Evolutionary conservation across 192 early-diverging fungal species (phyloP), one percentile per base, ranked within the genome.

Genomic region (Podila epicladia): DNA sequence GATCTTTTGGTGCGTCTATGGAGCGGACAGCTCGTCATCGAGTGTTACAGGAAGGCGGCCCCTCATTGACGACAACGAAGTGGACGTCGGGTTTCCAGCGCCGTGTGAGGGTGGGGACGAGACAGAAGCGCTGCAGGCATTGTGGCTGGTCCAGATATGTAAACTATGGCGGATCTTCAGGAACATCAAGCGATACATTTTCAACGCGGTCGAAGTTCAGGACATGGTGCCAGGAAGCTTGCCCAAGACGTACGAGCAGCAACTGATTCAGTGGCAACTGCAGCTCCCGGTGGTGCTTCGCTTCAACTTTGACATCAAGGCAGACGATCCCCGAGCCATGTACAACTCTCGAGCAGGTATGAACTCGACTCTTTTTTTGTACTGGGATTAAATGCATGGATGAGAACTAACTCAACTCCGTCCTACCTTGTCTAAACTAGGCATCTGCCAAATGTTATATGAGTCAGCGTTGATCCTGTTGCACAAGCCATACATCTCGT

Each of bases 1-100:
- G 24, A 45, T 80, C 19, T 80, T 80, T 57, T 80, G 77, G 77
- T 80, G 77, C 38, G 61, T 80, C 38, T 80, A 80, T 65, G 77
- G 60, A 3, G 71, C 71, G 2, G 77, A 80, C 57, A 73, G 71
- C 57, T 69, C 71, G 7, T 64, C 33, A n/a, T 58, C 77, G 31
- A 69, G 66, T 26, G 77, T 80, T 9, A 80, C 77, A 32, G 77
- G 77, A 65, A 65, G 77, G 12, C 32, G 77, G 9, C 77, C 77
- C 2, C 32, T 80, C 19, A 58, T 80, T 69, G 77, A 80, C 38
- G 77, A 80, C 31, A 73, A 65, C 20, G 77, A 80, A 29, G 64
- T 80, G 58, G 77, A 80, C 53, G 77, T 80, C 2, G 65, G 66
- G 1, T 58, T 73, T 55, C 24, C 68, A 1, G 45, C 50, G 6